phyloP scores from a whole-genome alignment of 306 rosid species.

The Cotoneaster glaucophyllus region DNA sequence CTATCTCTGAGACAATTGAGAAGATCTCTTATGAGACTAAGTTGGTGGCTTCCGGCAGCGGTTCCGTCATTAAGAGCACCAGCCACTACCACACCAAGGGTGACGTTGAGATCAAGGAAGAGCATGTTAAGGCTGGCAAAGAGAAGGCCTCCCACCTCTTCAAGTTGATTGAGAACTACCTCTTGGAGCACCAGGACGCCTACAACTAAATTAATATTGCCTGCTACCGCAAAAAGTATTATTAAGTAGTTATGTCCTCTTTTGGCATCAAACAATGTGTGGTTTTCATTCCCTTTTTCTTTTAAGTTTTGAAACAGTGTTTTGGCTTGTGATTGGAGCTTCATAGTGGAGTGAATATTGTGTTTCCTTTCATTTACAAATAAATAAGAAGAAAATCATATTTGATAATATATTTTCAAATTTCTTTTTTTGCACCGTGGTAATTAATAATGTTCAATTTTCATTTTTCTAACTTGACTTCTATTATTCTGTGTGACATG shows the following conservation, averaged over 20 bases:
- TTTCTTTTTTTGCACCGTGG: not conserved
- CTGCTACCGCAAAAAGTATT: not conserved
- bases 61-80: conserved; percentile 26
- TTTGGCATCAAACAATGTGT: not conserved
- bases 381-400: not conserved
- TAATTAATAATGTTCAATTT: too few relatives aligned
- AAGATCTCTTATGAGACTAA: conserved; percentile 30
- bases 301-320: not conserved
- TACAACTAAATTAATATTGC: conserved; percentile 19
- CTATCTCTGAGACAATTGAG: conserved; percentile 5
- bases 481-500: too few relatives aligned
- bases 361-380: not conserved
- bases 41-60: conserved; percentile 28
- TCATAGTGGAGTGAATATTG: not conserved
- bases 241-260: not conserved
- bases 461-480: too few relatives aligned
- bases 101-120: conserved; percentile 29
- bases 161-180: conserved; percentile 18
- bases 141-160: conserved; percentile 22
- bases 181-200: conserved; percentile 25
- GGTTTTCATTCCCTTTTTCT: not conserved
- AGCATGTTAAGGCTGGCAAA: conserved; percentile 27
- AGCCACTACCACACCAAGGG: conserved; percentile 26
- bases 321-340: not conserved
- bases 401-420: not conserved